A percentile compares a stretch with the other conserved stretches of the same genome.
These are phyloP conservation scores for Aspergillus pseudonomiae DNA, from an alignment of 2,329 filamentous ascomycete genomes.

Conservation along the genomic window DNA sequence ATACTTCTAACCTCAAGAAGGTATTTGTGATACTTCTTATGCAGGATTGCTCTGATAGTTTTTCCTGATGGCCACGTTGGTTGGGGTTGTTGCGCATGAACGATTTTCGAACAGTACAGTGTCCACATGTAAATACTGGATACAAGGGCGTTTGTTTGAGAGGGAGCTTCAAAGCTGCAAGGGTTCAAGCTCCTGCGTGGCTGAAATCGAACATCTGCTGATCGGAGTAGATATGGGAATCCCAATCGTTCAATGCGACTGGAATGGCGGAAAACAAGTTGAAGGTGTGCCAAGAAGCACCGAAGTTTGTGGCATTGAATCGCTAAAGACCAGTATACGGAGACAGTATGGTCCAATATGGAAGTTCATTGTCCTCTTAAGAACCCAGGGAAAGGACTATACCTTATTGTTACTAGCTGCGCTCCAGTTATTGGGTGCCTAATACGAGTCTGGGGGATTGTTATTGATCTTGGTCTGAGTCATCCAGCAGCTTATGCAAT, in stretches of 20 bases:
- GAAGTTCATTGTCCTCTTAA: not conserved
- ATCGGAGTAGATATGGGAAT: not conserved
- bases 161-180: not conserved
- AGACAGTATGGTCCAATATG: not conserved
- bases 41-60: not conserved
- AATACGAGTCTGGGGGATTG: not conserved
- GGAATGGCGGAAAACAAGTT: not conserved
- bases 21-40: not conserved
- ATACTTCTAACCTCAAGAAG: not conserved
- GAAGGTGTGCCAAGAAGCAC: not conserved
- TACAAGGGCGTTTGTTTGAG: not conserved
- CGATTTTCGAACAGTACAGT: not conserved
- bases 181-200: not conserved
- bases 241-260: not conserved
- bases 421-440: not conserved
- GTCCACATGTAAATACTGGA: not conserved
- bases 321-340: not conserved
- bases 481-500: not conserved
- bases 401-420: conserved; percentile 1
- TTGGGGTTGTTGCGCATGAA: not conserved
- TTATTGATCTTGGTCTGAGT: not conserved
- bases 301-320: not conserved
- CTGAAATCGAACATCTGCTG: not conserved
- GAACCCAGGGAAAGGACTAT: not conserved
- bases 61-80: not conserved